Evolutionary conservation across 2,329 filamentous ascomycete genomes (phyloP).

Genomic region (Fusarium ambrosium): DNA sequence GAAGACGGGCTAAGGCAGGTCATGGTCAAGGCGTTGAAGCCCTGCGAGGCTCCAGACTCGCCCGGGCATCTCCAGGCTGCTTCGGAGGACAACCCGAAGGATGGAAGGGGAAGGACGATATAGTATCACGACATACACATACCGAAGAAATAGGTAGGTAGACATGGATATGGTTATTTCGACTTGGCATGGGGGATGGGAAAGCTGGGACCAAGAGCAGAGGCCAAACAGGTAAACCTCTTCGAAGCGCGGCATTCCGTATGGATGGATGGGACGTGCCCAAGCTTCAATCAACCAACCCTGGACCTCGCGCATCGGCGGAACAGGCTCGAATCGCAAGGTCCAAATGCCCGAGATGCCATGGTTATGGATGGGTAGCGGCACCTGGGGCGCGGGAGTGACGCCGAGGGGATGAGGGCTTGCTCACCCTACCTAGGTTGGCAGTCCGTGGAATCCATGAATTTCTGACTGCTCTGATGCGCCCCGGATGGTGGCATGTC

Average conservation of each 20-base stretch:
- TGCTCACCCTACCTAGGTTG: slow-evolving; percentile 5
- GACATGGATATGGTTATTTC: slow-evolving; percentile 5
- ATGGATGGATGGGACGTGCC: neutral
- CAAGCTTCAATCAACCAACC: slow-evolving; percentile 6
- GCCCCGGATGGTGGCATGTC: slow-evolving; percentile 42
- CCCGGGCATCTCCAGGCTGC: neutral
- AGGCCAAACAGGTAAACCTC: slow-evolving; percentile 7
- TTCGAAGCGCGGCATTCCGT: slow-evolving; percentile 5
- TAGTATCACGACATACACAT: slow-evolving; percentile 12
- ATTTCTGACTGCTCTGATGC: slow-evolving; percentile 14
- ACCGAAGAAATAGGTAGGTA: neutral
- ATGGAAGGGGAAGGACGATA: slow-evolving; percentile 8
- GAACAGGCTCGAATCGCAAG: slow-evolving; percentile 8
- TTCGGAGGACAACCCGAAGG: slow-evolving; percentile 33
- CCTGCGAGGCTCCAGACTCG: neutral
- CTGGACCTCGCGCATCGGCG: slow-evolving; percentile 4
- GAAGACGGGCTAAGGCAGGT: slow-evolving; percentile 2
- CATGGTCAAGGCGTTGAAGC: slow-evolving; percentile 1
- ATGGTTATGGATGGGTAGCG: neutral
- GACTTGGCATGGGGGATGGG: neutral
- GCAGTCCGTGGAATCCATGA: slow-evolving; percentile 18
- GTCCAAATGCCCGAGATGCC: slow-evolving; percentile 3
- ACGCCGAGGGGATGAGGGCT: slow-evolving; percentile 27
- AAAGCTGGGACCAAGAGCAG: slow-evolving; percentile 2
- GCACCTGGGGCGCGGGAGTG: slow-evolving; percentile 32